Evolutionary conservation across 768 basidiomycete genomes (phyloP), one percentile per base, ranked within the genome.

Genomic region (Porphyrellus cyaneotinctus): DNA sequence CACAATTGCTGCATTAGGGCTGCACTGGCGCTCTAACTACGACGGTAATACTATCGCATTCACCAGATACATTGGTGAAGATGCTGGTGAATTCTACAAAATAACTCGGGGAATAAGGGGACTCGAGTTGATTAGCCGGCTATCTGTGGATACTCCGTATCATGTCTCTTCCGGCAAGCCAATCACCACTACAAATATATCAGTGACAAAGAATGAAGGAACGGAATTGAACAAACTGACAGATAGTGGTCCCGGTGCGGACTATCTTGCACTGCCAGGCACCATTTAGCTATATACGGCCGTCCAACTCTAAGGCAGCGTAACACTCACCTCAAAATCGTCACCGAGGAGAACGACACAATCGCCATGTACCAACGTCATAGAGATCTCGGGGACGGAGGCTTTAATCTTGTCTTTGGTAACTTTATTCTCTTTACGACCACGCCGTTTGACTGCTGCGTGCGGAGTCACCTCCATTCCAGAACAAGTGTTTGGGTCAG

Each of bases 361-460:
- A 59, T 76, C 74, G 0, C 75, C 74, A 50, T 76, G 74, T 9
- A 73, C 66, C 35, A 75, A 60, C 18, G 69, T 73, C 48, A 74
- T 33, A 17, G 66, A 60, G 20, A 69, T 61, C 41, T 58, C 48
- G 14, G 60, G 61, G 9, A 45, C 37, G 13, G 53, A 37, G 15
- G 52, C 20, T 55, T 62, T 59, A 43, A 2, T 55, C 55, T 56
- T 66, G 45, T 56, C 50, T 28, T 58, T 58, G n/a, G 13, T 23
- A 45, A 36, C 43, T 22, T 67, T 68, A 22, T 48, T 57, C 48
- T 57, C 64, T 41, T 59, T 52, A 39, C 49, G 57, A 32, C 8
- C 37, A 18, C 39, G 42, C 24, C 28, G 39, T 47, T 51, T 22
- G 35, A 18, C n/a, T 31, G 12, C 46, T 47, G 53, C 46, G 9